These are phyloP conservation scores for Haematococcus sp. DNA, from an alignment of 139 green algal species.

Conservation along the genomic window DNA sequence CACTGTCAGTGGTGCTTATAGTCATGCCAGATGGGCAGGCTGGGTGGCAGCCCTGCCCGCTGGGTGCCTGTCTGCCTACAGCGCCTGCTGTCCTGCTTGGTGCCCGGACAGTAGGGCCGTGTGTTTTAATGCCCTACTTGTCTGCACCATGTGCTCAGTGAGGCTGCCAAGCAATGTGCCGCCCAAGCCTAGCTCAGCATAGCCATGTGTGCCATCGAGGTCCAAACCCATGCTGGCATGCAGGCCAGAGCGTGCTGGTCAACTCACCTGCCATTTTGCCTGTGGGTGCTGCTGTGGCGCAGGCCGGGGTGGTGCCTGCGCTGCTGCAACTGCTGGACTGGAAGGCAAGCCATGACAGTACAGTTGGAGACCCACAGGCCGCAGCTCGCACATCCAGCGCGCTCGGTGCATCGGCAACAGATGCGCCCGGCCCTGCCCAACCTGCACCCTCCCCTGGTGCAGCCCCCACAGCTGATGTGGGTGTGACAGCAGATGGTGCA, in stretches of 20 bases:
- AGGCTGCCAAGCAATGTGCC: too few species aligned
- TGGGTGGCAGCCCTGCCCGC: background rate
- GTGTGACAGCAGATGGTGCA: background rate
- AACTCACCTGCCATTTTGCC: too few species aligned
- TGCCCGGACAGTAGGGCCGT: too few species aligned
- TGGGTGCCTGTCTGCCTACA: conserved; percentile 36
- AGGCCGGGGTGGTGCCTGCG: conserved; percentile 17
- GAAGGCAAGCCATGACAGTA: conserved; percentile 17
- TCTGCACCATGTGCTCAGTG: too few species aligned
- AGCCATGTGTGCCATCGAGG: too few species aligned
- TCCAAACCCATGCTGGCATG: background rate
- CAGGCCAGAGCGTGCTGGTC: conserved; percentile 13
- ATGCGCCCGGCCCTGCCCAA: background rate
- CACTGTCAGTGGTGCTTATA: too few species aligned
- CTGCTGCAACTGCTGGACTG: conserved; percentile 77
- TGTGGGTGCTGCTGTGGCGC: conserved; percentile 25
- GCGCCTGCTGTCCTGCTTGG: conserved; percentile 10
- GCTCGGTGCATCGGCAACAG: background rate
- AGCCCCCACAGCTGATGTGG: background rate
- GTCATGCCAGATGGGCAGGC: too few species aligned
- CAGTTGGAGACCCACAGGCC: too few species aligned
- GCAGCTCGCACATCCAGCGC: too few species aligned
- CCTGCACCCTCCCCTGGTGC: background rate
- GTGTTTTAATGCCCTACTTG: too few species aligned
- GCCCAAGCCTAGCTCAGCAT: too few species aligned